Evolutionary conservation across 2,329 filamentous ascomycete species (phyloP).

Genomic region (Xylaria sp.): DNA sequence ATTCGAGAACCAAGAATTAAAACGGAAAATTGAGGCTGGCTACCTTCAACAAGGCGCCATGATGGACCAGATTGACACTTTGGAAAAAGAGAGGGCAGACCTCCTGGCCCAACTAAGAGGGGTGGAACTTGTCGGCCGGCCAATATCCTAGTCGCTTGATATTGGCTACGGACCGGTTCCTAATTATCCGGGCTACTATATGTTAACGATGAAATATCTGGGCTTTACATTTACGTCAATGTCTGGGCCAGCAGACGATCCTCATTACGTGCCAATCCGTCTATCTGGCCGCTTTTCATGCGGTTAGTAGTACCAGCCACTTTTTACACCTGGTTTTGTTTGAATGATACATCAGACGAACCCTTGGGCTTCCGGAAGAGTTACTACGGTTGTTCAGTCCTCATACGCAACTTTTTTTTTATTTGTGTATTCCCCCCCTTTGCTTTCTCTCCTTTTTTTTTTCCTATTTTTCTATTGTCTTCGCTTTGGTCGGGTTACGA

Average conservation of each 20-base stretch:
- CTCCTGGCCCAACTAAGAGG: constrained; percentile 11
- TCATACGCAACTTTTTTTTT: no score
- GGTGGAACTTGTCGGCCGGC: neutral
- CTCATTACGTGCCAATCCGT: no score
- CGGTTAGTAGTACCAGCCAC: neutral
- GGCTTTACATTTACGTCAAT: no score
- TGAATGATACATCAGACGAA: neutral
- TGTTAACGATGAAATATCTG: no score
- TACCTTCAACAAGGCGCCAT: constrained; percentile 27
- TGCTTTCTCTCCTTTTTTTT: neutral
- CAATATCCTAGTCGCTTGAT: neutral
- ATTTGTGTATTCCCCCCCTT: no score
- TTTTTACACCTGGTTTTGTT: neutral
- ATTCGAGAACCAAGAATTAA: constrained; percentile 66
- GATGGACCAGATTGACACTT: constrained; percentile 26
- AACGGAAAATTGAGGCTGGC: constrained; percentile 24
- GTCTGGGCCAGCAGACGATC: no score
- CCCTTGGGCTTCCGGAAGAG: neutral
- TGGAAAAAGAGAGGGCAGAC: constrained; percentile 18
- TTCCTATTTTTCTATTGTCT: neutral
- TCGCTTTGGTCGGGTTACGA: neutral
- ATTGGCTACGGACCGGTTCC: no score
- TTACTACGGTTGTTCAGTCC: neutral
- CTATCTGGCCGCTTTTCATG: no score
- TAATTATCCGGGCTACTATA: no score